A percentile compares a stretch with the other conserved stretches of the same genome.
Conservation (phyloP, 768 basidiomycete species). For the Auriscalpium orientale region DNA sequence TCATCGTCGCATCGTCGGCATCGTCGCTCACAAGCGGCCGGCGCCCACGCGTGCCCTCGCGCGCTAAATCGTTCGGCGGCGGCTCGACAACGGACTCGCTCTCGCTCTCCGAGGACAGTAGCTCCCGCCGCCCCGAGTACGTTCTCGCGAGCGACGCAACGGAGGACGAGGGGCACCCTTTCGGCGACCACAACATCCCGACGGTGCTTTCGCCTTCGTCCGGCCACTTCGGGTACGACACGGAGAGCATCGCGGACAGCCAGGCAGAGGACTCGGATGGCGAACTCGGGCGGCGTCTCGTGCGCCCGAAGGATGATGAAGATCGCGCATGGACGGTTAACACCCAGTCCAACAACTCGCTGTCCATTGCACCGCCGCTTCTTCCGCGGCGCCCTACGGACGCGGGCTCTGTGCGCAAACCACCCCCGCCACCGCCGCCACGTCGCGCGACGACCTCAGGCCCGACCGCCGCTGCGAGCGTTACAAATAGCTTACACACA, state of each 20-base stretch:
- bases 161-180: constrained; percentile 42
- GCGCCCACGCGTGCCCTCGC: constrained; percentile 10
- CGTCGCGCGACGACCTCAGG: constrained; percentile 17
- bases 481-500: too few species aligned
- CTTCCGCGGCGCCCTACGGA: constrained; percentile 21
- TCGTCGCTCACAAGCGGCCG: constrained; percentile 20
- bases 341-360: too few species aligned
- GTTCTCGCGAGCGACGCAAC: constrained; percentile 17
- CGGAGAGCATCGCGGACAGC: constrained; percentile 37
- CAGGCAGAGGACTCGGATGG: constrained; percentile 28
- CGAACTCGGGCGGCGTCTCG: constrained; percentile 33
- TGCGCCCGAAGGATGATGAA: constrained; percentile 16
- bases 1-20: constrained; percentile 24
- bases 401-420: constrained; percentile 12
- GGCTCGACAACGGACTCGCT: constrained; percentile 1
- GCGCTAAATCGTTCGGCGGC: constrained; percentile 4
- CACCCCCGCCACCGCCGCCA: constrained; percentile 24
- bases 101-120: constrained; percentile 2
- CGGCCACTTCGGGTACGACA: constrained; percentile 29
- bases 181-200: constrained; percentile 37
- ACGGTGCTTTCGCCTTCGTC: constrained; percentile 37
- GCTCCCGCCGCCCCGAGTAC: too few species aligned
- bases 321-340: constrained; percentile 1
- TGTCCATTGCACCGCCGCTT: background rate
- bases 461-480: constrained; percentile 1